Evolutionary conservation across 2,329 filamentous ascomycete genomes (phyloP).

Genomic region (Paracoccidioides lutzii): DNA sequence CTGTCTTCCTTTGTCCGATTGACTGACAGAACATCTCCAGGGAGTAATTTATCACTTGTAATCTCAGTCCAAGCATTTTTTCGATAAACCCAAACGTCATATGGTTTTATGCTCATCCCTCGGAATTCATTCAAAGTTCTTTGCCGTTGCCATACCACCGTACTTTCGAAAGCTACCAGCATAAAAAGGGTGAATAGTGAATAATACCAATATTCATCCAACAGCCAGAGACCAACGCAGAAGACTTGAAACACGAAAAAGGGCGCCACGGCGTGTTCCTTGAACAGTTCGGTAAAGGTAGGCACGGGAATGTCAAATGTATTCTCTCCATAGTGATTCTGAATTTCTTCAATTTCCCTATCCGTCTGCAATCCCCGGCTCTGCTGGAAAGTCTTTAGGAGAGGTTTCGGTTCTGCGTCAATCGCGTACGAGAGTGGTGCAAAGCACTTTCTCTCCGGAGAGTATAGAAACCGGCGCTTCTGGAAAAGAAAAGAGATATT

Average conservation of each 20-base stretch:
- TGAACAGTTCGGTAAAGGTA: slow-evolving; percentile 88
- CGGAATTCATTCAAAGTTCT: slow-evolving; percentile 91
- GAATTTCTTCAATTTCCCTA: slow-evolving; percentile 63
- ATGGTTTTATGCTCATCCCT: slow-evolving; percentile 98
- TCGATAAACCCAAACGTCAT: slow-evolving; percentile 83
- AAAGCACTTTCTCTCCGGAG: slow-evolving; percentile 59
- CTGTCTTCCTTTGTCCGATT: slow-evolving; percentile 92
- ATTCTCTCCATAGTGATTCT: slow-evolving; percentile 90
- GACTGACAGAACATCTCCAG: slow-evolving; percentile 85
- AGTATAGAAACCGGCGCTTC: slow-evolving; percentile 89
- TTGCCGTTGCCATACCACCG: slow-evolving; percentile 97
- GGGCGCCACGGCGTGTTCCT: slow-evolving; percentile 94
- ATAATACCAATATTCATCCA: slow-evolving; percentile 99
- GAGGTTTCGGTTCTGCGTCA: slow-evolving; percentile 72
- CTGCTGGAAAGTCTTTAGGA: slow-evolving; percentile 63
- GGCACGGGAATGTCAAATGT: slow-evolving; percentile 97
- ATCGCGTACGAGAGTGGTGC: slow-evolving; percentile 70
- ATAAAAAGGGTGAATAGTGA: slow-evolving; percentile 98
- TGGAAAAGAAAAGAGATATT: slow-evolving; percentile 90
- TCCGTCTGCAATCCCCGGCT: slow-evolving; percentile 61
- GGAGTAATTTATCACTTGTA: slow-evolving; percentile 80
- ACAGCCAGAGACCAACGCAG: slow-evolving; percentile 94
- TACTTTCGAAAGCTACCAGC: slow-evolving; percentile 95
- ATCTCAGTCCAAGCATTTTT: slow-evolving; percentile 78
- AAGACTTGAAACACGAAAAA: slow-evolving; percentile 99